Evolutionary conservation across 352 stramenopile genomes (phyloP).

Genomic region (Phytopythium mirpurense): DNA sequence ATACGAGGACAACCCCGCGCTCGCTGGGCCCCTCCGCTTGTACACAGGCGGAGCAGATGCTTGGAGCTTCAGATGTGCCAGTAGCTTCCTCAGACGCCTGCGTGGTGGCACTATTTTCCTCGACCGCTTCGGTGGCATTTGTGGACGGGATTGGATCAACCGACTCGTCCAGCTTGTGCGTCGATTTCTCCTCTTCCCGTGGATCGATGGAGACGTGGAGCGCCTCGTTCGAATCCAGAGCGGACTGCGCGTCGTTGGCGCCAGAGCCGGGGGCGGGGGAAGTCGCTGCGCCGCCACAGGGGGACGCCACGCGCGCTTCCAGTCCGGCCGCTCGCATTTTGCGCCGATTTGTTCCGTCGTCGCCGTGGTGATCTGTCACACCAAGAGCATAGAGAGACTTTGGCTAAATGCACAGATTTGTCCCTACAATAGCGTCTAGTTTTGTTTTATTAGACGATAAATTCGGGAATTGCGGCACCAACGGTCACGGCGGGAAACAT

Average conservation of each 20-base stretch:
- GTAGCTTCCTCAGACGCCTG: neutral
- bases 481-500: neutral
- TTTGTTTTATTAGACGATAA: neutral
- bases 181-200: constrained; percentile 15
- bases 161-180: constrained; percentile 4
- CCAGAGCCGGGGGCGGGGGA: neutral
- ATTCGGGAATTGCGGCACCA: constrained; percentile 4
- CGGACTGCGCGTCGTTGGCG: constrained; percentile 8
- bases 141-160: neutral
- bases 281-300: constrained; percentile 4
- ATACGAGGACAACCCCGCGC: constrained; percentile 20
- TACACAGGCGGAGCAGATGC: constrained; percentile 19
- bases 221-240: neutral
- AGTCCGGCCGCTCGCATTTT: constrained; percentile 13
- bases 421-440: neutral
- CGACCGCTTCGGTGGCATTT: neutral
- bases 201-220: neutral
- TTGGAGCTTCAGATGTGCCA: neutral
- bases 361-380: too few species aligned
- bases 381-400: neutral
- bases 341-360: constrained; percentile 3
- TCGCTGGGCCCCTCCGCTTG: constrained; percentile 1
- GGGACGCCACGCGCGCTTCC: constrained; percentile 7
- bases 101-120: neutral
- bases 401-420: neutral